These are phyloP conservation scores for Silybum marianum DNA, from an alignment of 129 eudicot genomes.

Conservation along the genomic window DNA sequence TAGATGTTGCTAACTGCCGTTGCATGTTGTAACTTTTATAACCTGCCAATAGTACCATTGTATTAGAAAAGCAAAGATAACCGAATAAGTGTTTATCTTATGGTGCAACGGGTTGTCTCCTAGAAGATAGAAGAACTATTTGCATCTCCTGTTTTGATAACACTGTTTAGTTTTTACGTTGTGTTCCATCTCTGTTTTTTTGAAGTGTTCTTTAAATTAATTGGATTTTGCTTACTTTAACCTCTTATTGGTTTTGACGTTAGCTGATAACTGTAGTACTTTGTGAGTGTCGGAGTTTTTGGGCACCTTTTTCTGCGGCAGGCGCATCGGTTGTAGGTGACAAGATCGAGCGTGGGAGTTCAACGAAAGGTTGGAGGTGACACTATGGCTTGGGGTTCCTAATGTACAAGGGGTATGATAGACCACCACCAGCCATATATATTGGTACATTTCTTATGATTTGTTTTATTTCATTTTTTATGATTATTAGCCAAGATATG, in stretches of 20 bases:
- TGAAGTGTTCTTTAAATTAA: background rate
- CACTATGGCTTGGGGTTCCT: no score
- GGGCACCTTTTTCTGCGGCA: conserved; percentile 60
- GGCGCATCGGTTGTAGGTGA: no score
- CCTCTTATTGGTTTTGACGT: background rate
- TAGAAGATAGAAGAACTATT: background rate
- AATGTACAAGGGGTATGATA: no score
- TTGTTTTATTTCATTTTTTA: no score
- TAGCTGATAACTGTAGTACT: conserved; percentile 18
- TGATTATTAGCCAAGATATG: no score
- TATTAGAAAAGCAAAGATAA: background rate
- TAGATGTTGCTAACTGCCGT: background rate
- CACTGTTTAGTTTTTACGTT: background rate
- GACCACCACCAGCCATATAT: no score
- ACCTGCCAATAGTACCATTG: background rate
- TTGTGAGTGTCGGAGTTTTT: conserved; percentile 59
- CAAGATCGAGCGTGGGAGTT: no score
- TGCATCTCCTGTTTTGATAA: background rate
- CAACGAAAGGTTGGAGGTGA: no score
- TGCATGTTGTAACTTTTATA: background rate
- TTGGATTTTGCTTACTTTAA: background rate
- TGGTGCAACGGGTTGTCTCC: background rate
- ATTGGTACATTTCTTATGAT: no score
- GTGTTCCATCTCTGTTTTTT: background rate
- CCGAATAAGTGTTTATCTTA: no score